Conservation (phyloP, 2,329 filamentous ascomycete species). For the Mycosphaerelloides madeirae region DNA sequence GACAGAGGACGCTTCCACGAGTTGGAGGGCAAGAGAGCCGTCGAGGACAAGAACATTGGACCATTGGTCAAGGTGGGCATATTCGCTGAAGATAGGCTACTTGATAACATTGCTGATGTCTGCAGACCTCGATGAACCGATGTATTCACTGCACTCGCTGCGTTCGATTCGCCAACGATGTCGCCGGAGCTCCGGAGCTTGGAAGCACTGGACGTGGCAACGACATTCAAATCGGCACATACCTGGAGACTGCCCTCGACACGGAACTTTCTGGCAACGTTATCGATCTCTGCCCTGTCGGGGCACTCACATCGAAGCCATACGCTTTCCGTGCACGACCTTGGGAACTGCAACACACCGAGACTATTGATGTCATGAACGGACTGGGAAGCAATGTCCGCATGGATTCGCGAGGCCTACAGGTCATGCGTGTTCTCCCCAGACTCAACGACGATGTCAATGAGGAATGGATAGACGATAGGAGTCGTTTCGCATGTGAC, state of each 20-base stretch:
- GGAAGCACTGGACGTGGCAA: slow-evolving; percentile 94
- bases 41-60: slow-evolving; percentile 99
- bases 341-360: slow-evolving; percentile 94
- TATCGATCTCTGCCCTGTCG: slow-evolving; percentile 96
- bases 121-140: slow-evolving; percentile 91
- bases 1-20: slow-evolving; percentile 98
- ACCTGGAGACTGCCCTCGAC: slow-evolving; percentile 89
- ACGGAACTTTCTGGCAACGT: slow-evolving; percentile 95
- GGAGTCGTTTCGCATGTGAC: slow-evolving; percentile 92
- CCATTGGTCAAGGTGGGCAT: slow-evolving; percentile 72
- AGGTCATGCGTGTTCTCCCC: slow-evolving; percentile 92
- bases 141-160: slow-evolving; percentile 99
- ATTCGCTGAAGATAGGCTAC: not conserved
- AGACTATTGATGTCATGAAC: slow-evolving; percentile 92
- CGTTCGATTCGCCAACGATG: slow-evolving; percentile 94
- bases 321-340: slow-evolving; percentile 95
- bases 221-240: slow-evolving; percentile 96
- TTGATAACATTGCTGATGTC: slow-evolving; percentile 11
- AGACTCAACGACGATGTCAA: slow-evolving; percentile 96
- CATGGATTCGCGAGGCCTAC: slow-evolving; percentile 84
- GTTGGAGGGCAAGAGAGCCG: slow-evolving; percentile 88
- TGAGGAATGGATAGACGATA: slow-evolving; percentile 99
- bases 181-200: slow-evolving; percentile 91
- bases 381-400: slow-evolving; percentile 91
- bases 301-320: slow-evolving; percentile 92